These are phyloP conservation scores for Phialocephala sp. DNA, from an alignment of 2,329 filamentous ascomycete species.

Conservation along the genomic window DNA sequence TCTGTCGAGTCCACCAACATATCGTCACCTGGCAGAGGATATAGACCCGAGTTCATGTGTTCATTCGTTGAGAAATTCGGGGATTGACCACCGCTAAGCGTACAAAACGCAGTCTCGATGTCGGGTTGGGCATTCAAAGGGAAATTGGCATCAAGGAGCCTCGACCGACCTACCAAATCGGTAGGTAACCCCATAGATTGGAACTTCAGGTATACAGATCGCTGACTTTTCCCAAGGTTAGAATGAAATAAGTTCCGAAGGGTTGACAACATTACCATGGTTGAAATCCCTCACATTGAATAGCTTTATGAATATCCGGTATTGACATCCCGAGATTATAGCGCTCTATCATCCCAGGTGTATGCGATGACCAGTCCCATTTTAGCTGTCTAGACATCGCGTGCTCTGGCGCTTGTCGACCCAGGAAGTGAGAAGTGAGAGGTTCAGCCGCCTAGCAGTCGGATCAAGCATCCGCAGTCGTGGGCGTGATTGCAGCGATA, in stretches of 20 bases:
- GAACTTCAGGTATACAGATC: not conserved
- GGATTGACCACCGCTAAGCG: too few relatives aligned
- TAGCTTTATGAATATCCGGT: not conserved
- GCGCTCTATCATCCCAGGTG: not conserved
- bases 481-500: too few relatives aligned
- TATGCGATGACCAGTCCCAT: not conserved
- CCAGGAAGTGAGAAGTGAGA: too few relatives aligned
- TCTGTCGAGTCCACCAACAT: too few relatives aligned
- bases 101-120: too few relatives aligned
- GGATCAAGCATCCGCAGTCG: too few relatives aligned
- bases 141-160: not conserved
- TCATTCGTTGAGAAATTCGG: too few relatives aligned
- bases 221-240: not conserved
- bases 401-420: too few relatives aligned
- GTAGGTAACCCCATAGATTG: not conserved
- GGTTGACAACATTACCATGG: not conserved
- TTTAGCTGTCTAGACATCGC: not conserved
- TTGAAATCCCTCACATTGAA: not conserved
- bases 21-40: too few relatives aligned
- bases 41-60: too few relatives aligned
- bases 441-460: too few relatives aligned
- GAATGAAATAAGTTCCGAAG: not conserved
- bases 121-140: too few relatives aligned
- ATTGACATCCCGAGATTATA: not conserved
- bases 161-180: not conserved